Evolutionary conservation across 2,329 filamentous ascomycete species (phyloP), one percentile per base, ranked within the genome.

Genomic region (Ambrosiella cleistominuta): DNA sequence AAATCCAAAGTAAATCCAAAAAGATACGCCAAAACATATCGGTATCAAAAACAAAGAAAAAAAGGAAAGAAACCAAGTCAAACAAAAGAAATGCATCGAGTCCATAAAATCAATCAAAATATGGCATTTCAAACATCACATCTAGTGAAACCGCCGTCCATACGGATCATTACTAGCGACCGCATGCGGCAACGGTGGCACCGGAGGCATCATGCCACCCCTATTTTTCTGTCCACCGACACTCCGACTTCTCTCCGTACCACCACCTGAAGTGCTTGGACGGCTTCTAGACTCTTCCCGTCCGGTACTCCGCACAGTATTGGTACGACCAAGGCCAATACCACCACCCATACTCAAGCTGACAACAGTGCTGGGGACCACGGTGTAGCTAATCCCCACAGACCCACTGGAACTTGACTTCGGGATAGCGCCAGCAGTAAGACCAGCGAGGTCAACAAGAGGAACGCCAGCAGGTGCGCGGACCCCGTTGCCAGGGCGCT

Each of bases 401-500:
- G 35, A 27, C 4, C 54, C 54, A 3, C 58, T 54, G n/a, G 53
- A 56, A 3, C 39, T 40, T 4, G 52, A 52, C 40, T 57, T 56
- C 2, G 58, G 47, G 40, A 60, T 53, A 2, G 36, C 39, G 8
- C 54, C 52, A 7, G 54, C 58, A 11, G 54, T 56, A 19, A 40
- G 27, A 11, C 56, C 71, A 9, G 74, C 74, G 55, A 73, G 70
- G 56, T 75, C 73, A 52, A 78, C 73, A 0, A 78, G 68, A 8
- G 72, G 74, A 9, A 70, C 68, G 15, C 71, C 72, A 1, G 65
- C 63, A 0, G 70, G 68, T 3, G 69, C 68, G 11, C 68, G 70
- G n/a, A 75, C 68, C 17, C 72, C 73, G 50, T 69, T 70, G 3
- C 79, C 80, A 60, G 75, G 75, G 13, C 75, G 72, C 54, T 77